Conservation (phyloP, 371 early-diverging fungal species). For the Mycotypha africana region DNA sequence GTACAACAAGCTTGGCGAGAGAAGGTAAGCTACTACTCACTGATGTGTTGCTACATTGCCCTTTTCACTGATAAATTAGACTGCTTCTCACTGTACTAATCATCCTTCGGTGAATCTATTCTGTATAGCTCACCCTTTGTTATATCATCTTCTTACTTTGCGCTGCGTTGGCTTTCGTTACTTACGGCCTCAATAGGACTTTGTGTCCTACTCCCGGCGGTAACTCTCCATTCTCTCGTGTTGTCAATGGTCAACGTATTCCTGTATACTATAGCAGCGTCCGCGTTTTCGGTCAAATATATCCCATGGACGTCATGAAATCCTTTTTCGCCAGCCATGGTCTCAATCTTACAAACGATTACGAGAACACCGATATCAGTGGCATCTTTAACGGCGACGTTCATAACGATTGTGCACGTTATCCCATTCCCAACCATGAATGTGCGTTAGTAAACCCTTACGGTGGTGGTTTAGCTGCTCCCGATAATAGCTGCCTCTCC, state of each 20-base stretch:
- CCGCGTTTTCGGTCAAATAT: constrained; percentile 45
- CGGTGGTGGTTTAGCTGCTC: constrained; percentile 26
- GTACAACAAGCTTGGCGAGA: constrained; percentile 69
- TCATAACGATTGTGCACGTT: constrained; percentile 24
- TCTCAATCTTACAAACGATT: constrained; percentile 42
- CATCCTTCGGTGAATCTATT: no score
- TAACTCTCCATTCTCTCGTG: constrained; percentile 13
- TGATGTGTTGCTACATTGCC: no score
- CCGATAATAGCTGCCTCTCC: constrained; percentile 29
- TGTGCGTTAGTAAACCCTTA: constrained; percentile 42
- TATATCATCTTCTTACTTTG: constrained; percentile 60
- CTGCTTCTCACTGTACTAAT: no score
- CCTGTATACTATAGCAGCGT: constrained; percentile 34
- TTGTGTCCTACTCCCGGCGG: constrained; percentile 36
- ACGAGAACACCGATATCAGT: constrained; percentile 43
- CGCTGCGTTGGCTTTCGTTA: constrained; percentile 53
- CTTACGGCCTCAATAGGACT: constrained; percentile 53
- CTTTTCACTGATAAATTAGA: no score
- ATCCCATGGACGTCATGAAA: constrained; percentile 32
- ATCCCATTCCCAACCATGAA: constrained; percentile 11
- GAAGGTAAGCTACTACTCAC: no score
- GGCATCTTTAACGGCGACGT: constrained; percentile 45
- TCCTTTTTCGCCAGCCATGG: constrained; percentile 30
- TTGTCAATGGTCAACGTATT: constrained; percentile 19
- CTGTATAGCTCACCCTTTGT: constrained; percentile 58